Evolutionary conservation across 1,284 basidiomycete genomes (phyloP).

Genomic region (Lentinus polychrous): DNA sequence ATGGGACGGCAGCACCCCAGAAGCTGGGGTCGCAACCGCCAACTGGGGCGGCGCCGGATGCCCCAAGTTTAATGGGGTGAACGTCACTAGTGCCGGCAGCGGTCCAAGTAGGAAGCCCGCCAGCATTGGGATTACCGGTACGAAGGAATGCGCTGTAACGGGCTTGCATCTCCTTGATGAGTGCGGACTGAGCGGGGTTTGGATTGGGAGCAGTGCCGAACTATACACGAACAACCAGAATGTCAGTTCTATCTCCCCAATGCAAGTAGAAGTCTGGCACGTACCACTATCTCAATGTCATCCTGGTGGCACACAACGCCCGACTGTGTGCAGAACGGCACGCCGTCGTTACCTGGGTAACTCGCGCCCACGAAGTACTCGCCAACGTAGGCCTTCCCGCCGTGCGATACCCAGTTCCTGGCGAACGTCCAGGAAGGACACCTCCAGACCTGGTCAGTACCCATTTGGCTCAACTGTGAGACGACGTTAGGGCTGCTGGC

Average conservation of each 20-base stretch:
- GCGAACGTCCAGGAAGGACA: conserved; percentile 70
- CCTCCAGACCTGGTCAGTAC: conserved; percentile 66
- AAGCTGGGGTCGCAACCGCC: conserved; percentile 57
- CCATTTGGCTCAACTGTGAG: conserved; percentile 48
- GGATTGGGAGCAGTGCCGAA: conserved; percentile 63
- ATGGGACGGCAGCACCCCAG: conserved; percentile 57
- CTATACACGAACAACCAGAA: conserved; percentile 22
- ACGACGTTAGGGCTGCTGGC: conserved; percentile 38
- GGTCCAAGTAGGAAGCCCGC: conserved; percentile 38
- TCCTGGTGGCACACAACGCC: conserved; percentile 68
- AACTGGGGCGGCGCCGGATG: conserved; percentile 38
- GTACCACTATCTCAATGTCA: conserved; percentile 66
- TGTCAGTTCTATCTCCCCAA: not conserved
- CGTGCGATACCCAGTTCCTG: conserved; percentile 52
- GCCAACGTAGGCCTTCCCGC: conserved; percentile 65
- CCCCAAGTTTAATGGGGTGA: conserved; percentile 50
- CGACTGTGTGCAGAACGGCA: conserved; percentile 45
- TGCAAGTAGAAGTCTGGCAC: conserved; percentile 20
- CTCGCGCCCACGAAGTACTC: conserved; percentile 61
- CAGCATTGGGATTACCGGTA: conserved; percentile 52
- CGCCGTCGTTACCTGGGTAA: conserved; percentile 56
- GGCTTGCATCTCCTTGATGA: conserved; percentile 59
- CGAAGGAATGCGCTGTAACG: conserved; percentile 62
- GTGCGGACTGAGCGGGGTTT: conserved; percentile 44
- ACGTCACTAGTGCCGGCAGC: conserved; percentile 43